Conservation (phyloP, 768 basidiomycete species). For the Suillus occidentalis region DNA sequence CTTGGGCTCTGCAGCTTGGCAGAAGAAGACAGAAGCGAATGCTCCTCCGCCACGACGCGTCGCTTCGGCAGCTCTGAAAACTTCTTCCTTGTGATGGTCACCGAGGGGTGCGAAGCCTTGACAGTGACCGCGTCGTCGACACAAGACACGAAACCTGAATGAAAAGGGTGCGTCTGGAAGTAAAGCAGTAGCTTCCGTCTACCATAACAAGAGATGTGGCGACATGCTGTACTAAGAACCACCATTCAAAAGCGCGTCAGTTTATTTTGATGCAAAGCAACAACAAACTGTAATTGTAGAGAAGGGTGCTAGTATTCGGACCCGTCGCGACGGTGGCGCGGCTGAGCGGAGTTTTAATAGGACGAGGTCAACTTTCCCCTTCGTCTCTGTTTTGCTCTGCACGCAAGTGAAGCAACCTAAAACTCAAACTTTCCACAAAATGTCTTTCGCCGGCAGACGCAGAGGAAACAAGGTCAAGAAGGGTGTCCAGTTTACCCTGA, state of each 20-base stretch:
- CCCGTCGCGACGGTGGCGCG: conserved; percentile 34
- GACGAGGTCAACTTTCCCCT: conserved; percentile 30
- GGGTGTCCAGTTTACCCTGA: conserved; percentile 96
- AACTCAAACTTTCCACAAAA: conserved; percentile 36
- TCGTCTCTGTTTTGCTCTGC: conserved; percentile 30
- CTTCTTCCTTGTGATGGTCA: conserved; percentile 46
- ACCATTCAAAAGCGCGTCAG: conserved; percentile 14
- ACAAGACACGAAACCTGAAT: conserved; percentile 5
- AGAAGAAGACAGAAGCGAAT: neutral
- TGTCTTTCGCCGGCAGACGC: conserved; percentile 86
- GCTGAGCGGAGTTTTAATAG: conserved; percentile 34
- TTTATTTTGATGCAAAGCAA: neutral
- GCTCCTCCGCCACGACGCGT: conserved; percentile 22
- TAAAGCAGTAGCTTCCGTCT: neutral
- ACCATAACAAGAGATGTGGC: conserved; percentile 14
- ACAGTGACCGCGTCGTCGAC: neutral
- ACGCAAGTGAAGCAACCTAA: conserved; percentile 26
- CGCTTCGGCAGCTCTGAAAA: conserved; percentile 57
- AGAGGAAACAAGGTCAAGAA: conserved; percentile 97
- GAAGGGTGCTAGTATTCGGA: conserved; percentile 2
- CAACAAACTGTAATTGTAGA: neutral
- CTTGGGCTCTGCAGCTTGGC: neutral
- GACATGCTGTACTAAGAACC: conserved; percentile 3
- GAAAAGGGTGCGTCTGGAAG: conserved; percentile 5
- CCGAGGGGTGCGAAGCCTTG: conserved; percentile 6